Percentiles rank a stretch among this genome's conserved stretches.
These are phyloP conservation scores for Leccinellum rugosiceps DNA, from an alignment of 768 basidiomycete genomes.

Conservation along the genomic window DNA sequence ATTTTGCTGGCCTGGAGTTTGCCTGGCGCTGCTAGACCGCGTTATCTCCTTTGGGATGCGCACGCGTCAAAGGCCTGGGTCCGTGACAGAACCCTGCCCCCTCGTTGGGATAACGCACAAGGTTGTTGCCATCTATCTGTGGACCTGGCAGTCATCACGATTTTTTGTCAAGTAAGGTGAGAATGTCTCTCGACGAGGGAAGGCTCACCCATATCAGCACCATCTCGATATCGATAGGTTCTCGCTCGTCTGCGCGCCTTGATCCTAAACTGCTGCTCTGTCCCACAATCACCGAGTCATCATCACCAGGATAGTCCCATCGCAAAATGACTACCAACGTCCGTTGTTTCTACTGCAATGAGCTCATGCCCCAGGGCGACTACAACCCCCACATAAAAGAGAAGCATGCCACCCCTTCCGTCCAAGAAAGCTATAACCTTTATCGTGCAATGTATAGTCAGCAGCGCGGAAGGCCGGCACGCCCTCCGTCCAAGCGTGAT, in stretches of 20 bases:
- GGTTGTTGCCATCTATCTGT: not conserved
- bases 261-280: not conserved
- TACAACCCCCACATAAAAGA: constrained; percentile 10
- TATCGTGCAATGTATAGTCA: not conserved
- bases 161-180: not conserved
- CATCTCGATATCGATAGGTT: not conserved
- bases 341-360: constrained; percentile 13
- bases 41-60: constrained; percentile 6
- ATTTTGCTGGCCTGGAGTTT: not conserved
- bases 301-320: not conserved
- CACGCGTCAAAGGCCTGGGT: not conserved
- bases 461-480: not conserved
- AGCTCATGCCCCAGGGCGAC: constrained; percentile 1
- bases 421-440: constrained; percentile 4
- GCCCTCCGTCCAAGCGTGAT: not conserved
- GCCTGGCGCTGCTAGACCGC: not conserved
- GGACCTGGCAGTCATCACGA: not conserved
- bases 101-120: not conserved
- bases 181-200: not conserved
- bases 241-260: not conserved
- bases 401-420: constrained; percentile 9
- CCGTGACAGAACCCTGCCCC: not conserved
- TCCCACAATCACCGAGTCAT: not conserved
- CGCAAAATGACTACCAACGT: constrained; percentile 7
- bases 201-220: not conserved